Percentiles rank a stretch among this genome's conserved stretches.
phyloP scores from a whole-genome alignment of 768 basidiomycete species.

The Mrakia blollopis region DNA sequence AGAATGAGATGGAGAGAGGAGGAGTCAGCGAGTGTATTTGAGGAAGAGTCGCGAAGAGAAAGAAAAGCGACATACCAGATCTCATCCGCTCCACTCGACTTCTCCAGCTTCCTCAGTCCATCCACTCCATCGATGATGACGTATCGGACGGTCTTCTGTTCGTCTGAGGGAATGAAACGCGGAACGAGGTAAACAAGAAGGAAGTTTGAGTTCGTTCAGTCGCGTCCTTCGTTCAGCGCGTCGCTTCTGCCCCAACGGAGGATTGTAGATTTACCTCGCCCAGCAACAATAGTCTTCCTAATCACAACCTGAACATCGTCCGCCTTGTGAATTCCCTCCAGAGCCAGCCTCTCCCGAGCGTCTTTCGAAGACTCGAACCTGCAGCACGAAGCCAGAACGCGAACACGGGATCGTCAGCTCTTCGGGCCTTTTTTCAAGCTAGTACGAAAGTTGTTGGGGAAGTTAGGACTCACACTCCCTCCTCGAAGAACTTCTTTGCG shows the following conservation, averaged over 20 bases:
- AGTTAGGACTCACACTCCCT: conserved; percentile 58
- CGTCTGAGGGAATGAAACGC: neutral
- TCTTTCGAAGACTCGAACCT: conserved; percentile 31
- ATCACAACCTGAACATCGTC: conserved; percentile 28
- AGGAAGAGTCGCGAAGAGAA: neutral
- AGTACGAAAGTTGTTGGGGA: neutral
- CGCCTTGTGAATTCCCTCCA: conserved; percentile 21
- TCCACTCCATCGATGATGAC: conserved; percentile 21
- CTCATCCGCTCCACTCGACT: neutral
- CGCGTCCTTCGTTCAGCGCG: neutral
- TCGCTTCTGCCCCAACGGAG: neutral
- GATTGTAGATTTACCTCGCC: neutral
- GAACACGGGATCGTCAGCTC: no score
- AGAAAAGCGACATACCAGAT: neutral
- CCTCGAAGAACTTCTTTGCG: conserved; percentile 87
- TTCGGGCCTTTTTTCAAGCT: no score
- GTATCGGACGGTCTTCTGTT: neutral
- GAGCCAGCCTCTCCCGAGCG: conserved; percentile 13
- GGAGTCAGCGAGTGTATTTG: neutral
- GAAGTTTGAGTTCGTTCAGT: neutral
- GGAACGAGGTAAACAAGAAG: neutral
- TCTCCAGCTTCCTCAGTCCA: conserved; percentile 4
- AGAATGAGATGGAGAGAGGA: neutral
- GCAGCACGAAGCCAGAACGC: no score
- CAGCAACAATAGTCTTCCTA: conserved; percentile 11